Base-by-base conservation (phyloP, 2,329 filamentous ascomycete species). In the Talaromyces sp. region DNA sequence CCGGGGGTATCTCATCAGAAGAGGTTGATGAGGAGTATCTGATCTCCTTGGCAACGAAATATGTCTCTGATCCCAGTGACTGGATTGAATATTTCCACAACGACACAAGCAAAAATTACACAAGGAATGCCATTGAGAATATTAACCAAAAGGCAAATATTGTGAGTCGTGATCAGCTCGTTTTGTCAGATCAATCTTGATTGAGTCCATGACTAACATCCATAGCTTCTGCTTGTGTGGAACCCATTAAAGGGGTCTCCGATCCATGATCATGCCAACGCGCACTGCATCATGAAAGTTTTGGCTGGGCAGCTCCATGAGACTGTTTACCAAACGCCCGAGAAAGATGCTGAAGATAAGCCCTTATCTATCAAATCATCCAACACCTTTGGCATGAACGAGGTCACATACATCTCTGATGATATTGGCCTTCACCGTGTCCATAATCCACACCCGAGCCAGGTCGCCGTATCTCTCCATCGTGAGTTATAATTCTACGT, bases 271-370 rank as follows among this genome's bases (percentile, higher is more conserved):
- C 69, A 71, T 39, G 69, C 69, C 49, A 67, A 70, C 35, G 69
- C 69, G 13, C 69, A 72, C 51, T 72, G 69, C 51, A 66, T 72
- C 47, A 72, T 72, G 69, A 72, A 72, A 43, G 57, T 72, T 4
- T 49, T 71, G 10, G 63, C 67, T 10, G 67, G 67, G 2, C 57
- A 67, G 19, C 49, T 70, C 5, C 58, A 60, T 14, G 67, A 70
- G 41, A 66, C 66, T 1, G 61, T 70, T 8, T 70, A 69, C 14
- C 22, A 61, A 4, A 30, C 57, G 3, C 67, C 67, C 1, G 40
- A 58, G 7, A 39, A 53, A 4, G 49, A 42, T 3, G 33, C 51
- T 3, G 55, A 53, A 8, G 32, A 53, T 1, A 55, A 51, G 3
- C 67, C 67, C 3, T 46, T 70, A 30, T 40, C 57, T 3, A 44